These are phyloP conservation scores for Cryomyces minteri DNA, from an alignment of 495 filamentous ascomycete genomes.

Conservation along the genomic window DNA sequence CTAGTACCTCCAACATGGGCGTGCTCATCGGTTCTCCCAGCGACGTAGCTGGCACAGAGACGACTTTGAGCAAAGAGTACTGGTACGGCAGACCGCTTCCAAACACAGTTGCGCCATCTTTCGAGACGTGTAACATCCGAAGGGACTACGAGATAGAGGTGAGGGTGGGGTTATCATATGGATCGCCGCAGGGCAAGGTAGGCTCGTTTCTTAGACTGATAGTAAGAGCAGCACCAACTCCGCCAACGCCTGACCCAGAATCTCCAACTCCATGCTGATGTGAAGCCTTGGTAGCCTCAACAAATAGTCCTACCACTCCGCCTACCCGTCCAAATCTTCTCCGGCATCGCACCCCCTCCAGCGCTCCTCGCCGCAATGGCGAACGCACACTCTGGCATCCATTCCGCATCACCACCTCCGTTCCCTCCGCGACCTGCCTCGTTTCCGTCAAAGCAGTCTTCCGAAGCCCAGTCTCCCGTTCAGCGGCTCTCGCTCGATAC, in stretches of 20 bases:
- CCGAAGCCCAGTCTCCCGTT: constrained; percentile 1
- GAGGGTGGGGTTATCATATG: constrained; percentile 51
- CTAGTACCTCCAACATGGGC: constrained; percentile 47
- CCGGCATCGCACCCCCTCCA: constrained; percentile 72
- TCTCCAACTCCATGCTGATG: background rate
- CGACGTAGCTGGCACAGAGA: constrained; percentile 45
- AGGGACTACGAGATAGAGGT: constrained; percentile 71
- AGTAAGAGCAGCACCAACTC: too few species aligned
- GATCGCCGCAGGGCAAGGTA: constrained; percentile 15
- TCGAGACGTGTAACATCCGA: constrained; percentile 74
- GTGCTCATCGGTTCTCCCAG: constrained; percentile 37
- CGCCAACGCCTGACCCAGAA: too few species aligned
- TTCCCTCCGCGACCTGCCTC: constrained; percentile 12
- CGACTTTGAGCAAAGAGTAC: constrained; percentile 40
- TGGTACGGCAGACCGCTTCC: constrained; percentile 59
- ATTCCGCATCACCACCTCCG: constrained; percentile 12
- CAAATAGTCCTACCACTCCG: constrained; percentile 54
- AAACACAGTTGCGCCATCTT: constrained; percentile 68
- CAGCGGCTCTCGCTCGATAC: background rate
- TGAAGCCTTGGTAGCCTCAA: constrained; percentile 31
- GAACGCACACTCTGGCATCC: constrained; percentile 6
- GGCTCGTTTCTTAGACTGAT: background rate
- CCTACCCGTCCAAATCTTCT: constrained; percentile 66
- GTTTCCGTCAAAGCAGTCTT: background rate
- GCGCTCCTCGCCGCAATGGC: constrained; percentile 54